Evolutionary conservation across 768 basidiomycete species (phyloP), one percentile per base, ranked within the genome.

Genomic region (Chalciporus piperatus): DNA sequence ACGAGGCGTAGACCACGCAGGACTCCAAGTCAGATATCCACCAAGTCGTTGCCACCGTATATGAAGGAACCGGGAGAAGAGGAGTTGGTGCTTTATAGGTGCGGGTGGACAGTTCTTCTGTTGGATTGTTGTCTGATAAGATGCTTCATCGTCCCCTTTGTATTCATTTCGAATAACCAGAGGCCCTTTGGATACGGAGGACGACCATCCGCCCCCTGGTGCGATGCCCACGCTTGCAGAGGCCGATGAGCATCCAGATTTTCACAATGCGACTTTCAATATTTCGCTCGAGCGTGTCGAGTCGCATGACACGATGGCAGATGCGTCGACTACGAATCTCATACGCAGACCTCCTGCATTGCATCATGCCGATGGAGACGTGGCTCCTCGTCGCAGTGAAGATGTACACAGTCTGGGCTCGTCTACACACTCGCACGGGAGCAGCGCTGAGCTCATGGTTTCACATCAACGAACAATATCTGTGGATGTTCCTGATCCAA

Each of bases 1-100:
- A 57, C 30, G 28, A 59, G 65, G 28, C 54, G 68, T 22, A 72
- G 79, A 45, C 71, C 72, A 7, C 69, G 76, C 30, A 76, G 87
- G 33, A 90, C 87, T 5, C 85, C 90, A 4, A 90, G 87, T 41
- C 88, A 90, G 65, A 83, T 91, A 46, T 89, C 87, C 6, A 89
- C 87, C 8, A 81, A 78, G 25, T 89, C 85, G 6, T 65, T 92
- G 27, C 90, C 90, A 6, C 80, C 76, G 25, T 92, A 92, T 59
- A 87, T 81, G 72, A 90, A 90, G 68, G 89, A 92, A 54, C 88
- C 90, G 0, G 89, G 89, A 14, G 90, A 90, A 43, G 75, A 84
- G 35, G 90, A 92, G 64, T 74, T 92, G 25, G 90, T 92, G 6
- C 81, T 92, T 46, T 73, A 69, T 40, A 66, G 77, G 78, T 80